Percentiles rank a stretch among this genome's conserved stretches.
These are phyloP conservation scores for Pseudotsuga menziesii DNA, from an alignment of 75 land plant species.

Conservation along the genomic window DNA sequence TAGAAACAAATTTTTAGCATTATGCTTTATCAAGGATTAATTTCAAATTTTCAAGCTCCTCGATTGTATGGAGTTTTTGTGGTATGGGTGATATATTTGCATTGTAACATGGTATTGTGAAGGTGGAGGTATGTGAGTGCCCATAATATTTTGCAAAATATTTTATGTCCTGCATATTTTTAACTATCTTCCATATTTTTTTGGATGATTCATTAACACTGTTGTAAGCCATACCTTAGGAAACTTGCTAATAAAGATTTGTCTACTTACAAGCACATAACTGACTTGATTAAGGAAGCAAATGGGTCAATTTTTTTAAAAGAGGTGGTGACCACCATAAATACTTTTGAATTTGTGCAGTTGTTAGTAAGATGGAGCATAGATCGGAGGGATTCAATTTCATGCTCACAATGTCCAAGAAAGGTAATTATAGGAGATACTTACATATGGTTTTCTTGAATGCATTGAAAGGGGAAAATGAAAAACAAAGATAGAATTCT, in stretches of 20 bases:
- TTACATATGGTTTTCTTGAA: neutral
- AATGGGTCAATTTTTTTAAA: slow-evolving; percentile 77
- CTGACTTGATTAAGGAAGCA: slow-evolving; percentile 80
- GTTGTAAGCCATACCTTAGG: neutral
- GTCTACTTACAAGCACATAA: slow-evolving; percentile 39
- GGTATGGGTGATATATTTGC: slow-evolving; percentile 89
- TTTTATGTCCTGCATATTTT: neutral
- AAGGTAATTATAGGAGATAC: neutral
- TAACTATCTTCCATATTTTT: no score
- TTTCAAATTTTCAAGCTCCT: no score
- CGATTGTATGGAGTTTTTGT: neutral
- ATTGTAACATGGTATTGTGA: slow-evolving; percentile 99
- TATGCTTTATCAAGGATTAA: no score
- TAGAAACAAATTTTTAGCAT: no score
- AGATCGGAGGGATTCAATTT: neutral
- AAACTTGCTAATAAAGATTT: neutral
- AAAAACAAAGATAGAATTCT: neutral
- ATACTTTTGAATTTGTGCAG: neutral
- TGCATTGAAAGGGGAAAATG: neutral
- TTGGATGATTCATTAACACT: neutral
- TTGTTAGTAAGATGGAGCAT: neutral
- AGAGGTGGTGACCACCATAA: slow-evolving; percentile 48
- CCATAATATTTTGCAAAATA: no score
- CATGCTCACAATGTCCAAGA: neutral
- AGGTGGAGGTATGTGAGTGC: slow-evolving; percentile 97